Percentiles rank a stretch among this genome's conserved stretches.
Conservation (phyloP, 1,139 yeast genomes). For the Zygotorulaspora mrakii region DNA sequence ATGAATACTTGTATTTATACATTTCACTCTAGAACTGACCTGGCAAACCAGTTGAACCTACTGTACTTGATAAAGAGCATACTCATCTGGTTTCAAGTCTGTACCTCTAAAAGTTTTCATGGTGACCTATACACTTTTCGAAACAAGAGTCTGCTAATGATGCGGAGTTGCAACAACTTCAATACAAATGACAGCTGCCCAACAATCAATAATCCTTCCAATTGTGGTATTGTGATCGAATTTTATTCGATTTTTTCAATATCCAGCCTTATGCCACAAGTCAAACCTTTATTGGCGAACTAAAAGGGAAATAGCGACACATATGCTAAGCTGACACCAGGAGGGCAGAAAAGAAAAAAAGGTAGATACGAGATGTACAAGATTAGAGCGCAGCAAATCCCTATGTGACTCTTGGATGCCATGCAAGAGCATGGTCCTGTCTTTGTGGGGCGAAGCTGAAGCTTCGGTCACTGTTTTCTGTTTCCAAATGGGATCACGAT, state of each 20-base stretch:
- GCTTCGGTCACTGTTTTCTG: too few species aligned
- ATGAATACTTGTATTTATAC: background rate
- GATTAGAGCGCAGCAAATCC: too few species aligned
- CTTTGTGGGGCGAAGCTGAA: too few species aligned
- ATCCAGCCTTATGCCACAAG: slow-evolving; percentile 10
- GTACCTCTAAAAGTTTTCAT: slow-evolving; percentile 1
- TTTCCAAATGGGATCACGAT: too few species aligned
- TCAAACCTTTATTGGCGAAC: slow-evolving; percentile 14
- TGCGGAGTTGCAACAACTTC: background rate
- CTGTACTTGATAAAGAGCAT: too few species aligned
- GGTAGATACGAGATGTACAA: background rate
- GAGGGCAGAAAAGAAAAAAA: background rate
- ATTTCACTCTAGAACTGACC: too few species aligned
- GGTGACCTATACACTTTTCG: background rate
- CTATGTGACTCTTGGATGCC: too few species aligned
- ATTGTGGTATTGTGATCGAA: slow-evolving; percentile 1
- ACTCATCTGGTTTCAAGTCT: background rate
- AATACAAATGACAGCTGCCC: background rate
- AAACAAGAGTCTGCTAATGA: background rate
- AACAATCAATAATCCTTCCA: background rate
- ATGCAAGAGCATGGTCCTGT: too few species aligned
- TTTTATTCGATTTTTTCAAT: background rate
- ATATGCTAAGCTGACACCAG: background rate
- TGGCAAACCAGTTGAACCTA: too few species aligned
- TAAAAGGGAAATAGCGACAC: slow-evolving; percentile 17